Base-by-base conservation (phyloP, 164 flowering plant species). In the Kalanchoe fedtschenkoi region DNA sequence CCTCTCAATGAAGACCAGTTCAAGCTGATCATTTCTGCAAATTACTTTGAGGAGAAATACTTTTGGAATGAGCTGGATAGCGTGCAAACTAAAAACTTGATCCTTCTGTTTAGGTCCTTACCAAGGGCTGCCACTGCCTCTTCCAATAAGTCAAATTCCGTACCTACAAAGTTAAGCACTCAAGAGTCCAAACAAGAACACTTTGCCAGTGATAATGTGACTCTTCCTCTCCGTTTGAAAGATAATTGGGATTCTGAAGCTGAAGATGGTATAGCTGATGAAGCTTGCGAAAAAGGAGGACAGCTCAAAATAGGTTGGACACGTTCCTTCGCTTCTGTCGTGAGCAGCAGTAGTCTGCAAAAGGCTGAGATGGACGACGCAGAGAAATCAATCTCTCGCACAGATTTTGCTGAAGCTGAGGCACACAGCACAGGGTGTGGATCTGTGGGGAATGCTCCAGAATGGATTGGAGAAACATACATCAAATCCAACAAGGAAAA, bases 41-140 rank as follows among this genome's bases (percentile, higher is more conserved):
- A 47, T 24, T 47, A 47, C 55, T 47, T 0, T 6, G 30, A 22
- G 11, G 55, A 47, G 55, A 47, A 47, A 22, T 47, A 47, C 55
- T 47, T 47, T 24, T 47, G 55, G 55, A 47, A 47, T 47, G 55
- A 47, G 55, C 55, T 47, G 7, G 55, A 47, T 47, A 47, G 55
- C 24, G 55, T 19, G 55, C 55, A 47, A 24, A 47, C 55, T 29
- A 47, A 47, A 47, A 47, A 47, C n/a, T 22, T 47, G 55, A 47
- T 47, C 9, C 29, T 21, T 24, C 15, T 47, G 55, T 47, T 47
- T 47, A 47, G 28, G 0, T 47, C 55, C 55, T 24, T 47, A 24
- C 15, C 55, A 8, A 47, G 29, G 55, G 24, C 15, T 47, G 30
- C 28, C 8, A 47, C n/a, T 47, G 14, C 55, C 10, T 6, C 55